phyloP scores from a whole-genome alignment of 352 stramenopile genomes.

The Globisporangium abappressorium region DNA sequence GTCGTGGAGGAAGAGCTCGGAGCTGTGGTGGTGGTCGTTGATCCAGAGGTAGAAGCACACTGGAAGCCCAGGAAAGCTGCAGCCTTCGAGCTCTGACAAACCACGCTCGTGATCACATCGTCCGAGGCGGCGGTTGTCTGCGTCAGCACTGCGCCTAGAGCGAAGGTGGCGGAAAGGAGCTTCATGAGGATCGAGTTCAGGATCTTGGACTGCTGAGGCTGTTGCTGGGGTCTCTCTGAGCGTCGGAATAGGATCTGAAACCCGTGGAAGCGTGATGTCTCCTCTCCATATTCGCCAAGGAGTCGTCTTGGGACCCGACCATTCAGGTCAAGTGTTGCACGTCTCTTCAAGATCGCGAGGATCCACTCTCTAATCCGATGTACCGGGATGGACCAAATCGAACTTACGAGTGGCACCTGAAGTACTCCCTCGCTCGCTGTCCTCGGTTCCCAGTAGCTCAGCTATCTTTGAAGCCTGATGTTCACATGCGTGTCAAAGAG shows the following conservation, averaged over 20 bases:
- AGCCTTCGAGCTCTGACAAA: conserved; percentile 38
- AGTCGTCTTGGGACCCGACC: background rate
- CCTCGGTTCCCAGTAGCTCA: background rate
- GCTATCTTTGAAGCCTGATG: conserved; percentile 4
- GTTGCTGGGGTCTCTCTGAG: background rate
- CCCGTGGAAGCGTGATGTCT: background rate
- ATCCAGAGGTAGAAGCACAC: conserved; percentile 19
- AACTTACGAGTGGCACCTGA: background rate
- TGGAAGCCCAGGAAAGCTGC: conserved; percentile 45
- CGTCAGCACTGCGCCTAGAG: background rate
- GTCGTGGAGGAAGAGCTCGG: too few relatives aligned
- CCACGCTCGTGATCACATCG: conserved; percentile 38
- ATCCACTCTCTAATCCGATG: background rate
- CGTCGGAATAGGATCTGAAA: background rate
- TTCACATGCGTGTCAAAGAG: background rate
- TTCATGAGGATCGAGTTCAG: conserved; percentile 1
- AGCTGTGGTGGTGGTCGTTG: conserved; percentile 9
- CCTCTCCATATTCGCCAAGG: background rate
- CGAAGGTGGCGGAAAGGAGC: background rate
- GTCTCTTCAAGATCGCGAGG: conserved; percentile 1
- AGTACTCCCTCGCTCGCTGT: background rate
- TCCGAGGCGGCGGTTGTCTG: conserved; percentile 14
- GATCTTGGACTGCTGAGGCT: background rate
- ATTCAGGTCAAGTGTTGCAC: background rate
- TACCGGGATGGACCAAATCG: background rate